Base-by-base conservation (phyloP, 2,329 filamentous ascomycete species). In the Botrytis cinerea region DNA sequence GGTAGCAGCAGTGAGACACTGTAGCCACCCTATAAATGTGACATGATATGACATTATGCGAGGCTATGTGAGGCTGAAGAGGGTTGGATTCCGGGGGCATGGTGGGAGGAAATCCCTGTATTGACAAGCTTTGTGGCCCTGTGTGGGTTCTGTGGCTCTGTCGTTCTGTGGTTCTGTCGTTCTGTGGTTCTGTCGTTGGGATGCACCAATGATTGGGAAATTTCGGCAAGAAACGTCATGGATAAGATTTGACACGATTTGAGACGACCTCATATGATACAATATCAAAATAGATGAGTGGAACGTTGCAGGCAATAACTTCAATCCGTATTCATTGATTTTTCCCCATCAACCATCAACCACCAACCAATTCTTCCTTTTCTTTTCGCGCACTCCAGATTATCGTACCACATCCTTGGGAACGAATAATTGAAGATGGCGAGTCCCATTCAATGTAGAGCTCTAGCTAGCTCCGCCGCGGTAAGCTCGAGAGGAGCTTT, bases 401-500 rank as follows among this genome's bases (percentile, higher is more conserved):
- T 3, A 38, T 66, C 22, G 18, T 18, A 25, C 25, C 40, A 28
- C 25, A 51, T 57, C 20, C 6, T 43, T 57, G 16, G 38, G 6
- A 14, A 25, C 66, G 25, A 28, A 22, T 16, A 20, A 25, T 45
- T 69, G 35, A 45, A 22, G n/a, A 69, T 69, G 66, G 48, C 66
- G 18, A 69, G 25, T 57, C 48, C 48, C 32, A 4, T 69, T 25
- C 16, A 43, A 32, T 43, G 18, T 25, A 14, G 51, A 43, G 66
- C 48, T 43, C 18, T 68, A 43, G 48, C 48, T 43, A 43, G 48
- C 66, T 57, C 66, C 25, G 22, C 48, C 43, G 18, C 48, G 25
- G 25, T 43, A 28, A n/a, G 66, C 35, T 57, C 66, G 35, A 43
- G 48, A 43, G 66, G 48, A 45, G n/a, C n/a, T 57, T 69, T 57